A percentile compares a stretch with the other conserved stretches of the same genome.
Evolutionary conservation across 164 flowering plant genomes (phyloP).

Genomic region (Nymphaea colorata): DNA sequence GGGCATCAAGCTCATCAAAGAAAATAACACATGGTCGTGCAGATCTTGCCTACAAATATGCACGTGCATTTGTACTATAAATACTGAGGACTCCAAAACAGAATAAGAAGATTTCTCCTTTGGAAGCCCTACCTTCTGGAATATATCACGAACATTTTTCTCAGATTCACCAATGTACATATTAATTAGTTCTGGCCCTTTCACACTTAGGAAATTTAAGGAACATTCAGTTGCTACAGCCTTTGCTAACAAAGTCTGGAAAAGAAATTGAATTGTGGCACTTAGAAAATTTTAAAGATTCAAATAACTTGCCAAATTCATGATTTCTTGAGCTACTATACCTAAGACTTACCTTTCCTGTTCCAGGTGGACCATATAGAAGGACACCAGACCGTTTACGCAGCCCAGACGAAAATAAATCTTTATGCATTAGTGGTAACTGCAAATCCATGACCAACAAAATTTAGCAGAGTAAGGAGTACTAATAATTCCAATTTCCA

Average conservation of each 20-base stretch:
- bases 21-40: constrained; percentile 97
- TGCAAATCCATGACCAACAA: constrained; percentile 17
- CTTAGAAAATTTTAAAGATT: background rate
- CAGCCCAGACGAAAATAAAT: constrained; percentile 87
- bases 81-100: background rate
- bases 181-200: constrained; percentile 93
- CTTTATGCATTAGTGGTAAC: constrained; percentile 92
- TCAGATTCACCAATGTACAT: constrained; percentile 38
- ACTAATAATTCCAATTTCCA: background rate
- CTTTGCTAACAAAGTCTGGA: constrained; percentile 83
- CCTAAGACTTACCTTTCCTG: constrained; percentile 61
- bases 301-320: background rate
- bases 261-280: constrained; percentile 10
- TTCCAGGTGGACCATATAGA: constrained; percentile 98
- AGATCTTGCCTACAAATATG: constrained; percentile 58
- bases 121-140: constrained; percentile 60
- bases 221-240: constrained; percentile 98
- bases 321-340: background rate
- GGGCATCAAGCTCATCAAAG: constrained; percentile 95
- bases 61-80: background rate
- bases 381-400: constrained; percentile 96
- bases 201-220: constrained; percentile 87
- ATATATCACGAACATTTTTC: constrained; percentile 80
- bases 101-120: background rate
- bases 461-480: background rate